Percentiles rank a stretch among this genome's conserved stretches.
phyloP scores from a whole-genome alignment of 2,329 filamentous ascomycete genomes.

The Sclerotinia glacialis region DNA sequence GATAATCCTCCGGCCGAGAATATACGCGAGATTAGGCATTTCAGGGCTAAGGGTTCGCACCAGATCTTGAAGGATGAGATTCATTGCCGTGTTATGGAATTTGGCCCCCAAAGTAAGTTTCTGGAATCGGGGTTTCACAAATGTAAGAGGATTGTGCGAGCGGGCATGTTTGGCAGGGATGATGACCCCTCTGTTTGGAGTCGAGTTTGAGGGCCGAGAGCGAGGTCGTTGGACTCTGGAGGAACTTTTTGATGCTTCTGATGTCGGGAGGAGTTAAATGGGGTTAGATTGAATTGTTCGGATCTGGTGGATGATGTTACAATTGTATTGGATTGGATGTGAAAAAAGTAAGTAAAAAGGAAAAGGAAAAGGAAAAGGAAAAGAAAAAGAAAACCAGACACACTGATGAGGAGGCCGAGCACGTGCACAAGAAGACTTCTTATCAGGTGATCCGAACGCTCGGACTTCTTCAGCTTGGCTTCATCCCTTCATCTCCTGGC shows the following conservation, averaged over 20 bases:
- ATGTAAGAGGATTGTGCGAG: not conserved
- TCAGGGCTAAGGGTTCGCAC: not conserved
- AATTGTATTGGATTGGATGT: not conserved
- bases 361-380: too few species aligned
- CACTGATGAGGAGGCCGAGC: not conserved
- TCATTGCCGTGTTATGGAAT: not conserved
- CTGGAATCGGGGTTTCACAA: constrained; percentile 2
- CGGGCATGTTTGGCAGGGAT: not conserved
- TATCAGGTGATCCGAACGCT: not conserved
- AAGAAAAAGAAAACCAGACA: too few species aligned
- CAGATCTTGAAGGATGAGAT: not conserved
- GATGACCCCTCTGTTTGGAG: constrained; percentile 4
- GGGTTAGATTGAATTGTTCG: not conserved
- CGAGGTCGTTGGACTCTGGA: not conserved
- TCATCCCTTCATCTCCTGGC: not conserved
- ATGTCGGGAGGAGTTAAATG: not conserved
- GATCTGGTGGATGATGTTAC: too few species aligned
- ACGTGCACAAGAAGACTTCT: not conserved
- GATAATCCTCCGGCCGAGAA: not conserved
- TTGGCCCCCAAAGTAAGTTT: not conserved
- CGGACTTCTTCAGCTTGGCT: not conserved
- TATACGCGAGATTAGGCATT: not conserved
- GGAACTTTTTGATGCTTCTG: not conserved
- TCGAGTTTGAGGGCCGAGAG: not conserved
- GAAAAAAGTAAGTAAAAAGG: not conserved